phyloP scores from a whole-genome alignment of 352 stramenopile genomes.

The Globisporangium paroecandrum region DNA sequence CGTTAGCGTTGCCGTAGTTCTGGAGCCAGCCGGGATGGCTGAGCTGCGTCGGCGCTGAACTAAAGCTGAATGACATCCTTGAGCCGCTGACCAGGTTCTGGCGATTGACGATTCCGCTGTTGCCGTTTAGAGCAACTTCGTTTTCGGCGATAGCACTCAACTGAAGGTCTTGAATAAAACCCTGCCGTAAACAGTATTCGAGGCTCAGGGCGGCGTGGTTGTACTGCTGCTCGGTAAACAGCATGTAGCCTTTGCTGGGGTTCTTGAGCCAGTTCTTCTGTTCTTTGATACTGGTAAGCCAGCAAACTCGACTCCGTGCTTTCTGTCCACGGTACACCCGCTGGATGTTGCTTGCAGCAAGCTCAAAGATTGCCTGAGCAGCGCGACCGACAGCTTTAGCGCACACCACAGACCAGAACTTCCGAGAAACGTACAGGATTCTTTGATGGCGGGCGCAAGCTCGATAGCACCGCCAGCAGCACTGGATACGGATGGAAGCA shows the following conservation, averaged over 20 bases:
- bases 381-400: conserved; percentile 21
- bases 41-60: conserved; percentile 25
- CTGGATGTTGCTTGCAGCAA: conserved; percentile 37
- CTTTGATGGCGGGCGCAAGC: conserved; percentile 21
- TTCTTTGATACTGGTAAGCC: conserved; percentile 26
- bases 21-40: conserved; percentile 24
- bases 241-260: conserved; percentile 41
- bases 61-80: conserved; percentile 56
- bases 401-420: conserved; percentile 20
- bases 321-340: conserved; percentile 40
- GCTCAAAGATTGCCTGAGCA: conserved; percentile 19
- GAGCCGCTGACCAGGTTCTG: conserved; percentile 24
- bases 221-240: conserved; percentile 36
- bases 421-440: conserved; percentile 15
- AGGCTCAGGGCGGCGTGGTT: conserved; percentile 43
- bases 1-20: background rate
- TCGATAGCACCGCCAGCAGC: conserved; percentile 36
- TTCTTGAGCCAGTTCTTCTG: conserved; percentile 50
- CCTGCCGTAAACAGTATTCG: conserved; percentile 46
- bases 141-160: background rate
- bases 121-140: background rate
- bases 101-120: background rate
- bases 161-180: conserved; percentile 22
- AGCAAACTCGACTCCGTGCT: conserved; percentile 32
- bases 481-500: conserved; percentile 42